A percentile compares a stretch with the other conserved stretches of the same genome.
Conservation (phyloP, 805 yeast species). For the Metschnikowia lochheadii region DNA sequence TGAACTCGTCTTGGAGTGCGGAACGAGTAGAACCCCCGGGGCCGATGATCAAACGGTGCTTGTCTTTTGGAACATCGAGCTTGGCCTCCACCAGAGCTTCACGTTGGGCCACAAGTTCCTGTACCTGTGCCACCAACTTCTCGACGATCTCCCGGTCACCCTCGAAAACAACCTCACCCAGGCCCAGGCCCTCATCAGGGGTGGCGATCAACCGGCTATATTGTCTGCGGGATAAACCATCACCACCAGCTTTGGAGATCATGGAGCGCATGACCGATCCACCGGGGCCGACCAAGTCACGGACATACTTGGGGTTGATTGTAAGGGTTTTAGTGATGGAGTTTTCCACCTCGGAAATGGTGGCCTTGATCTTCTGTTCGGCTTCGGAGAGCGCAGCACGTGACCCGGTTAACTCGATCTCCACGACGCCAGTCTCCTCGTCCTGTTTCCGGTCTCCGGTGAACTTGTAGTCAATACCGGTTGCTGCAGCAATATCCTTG, state of each 20-base stretch:
- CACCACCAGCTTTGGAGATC: constrained; percentile 71
- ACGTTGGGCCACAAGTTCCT: constrained; percentile 57
- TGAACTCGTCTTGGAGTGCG: constrained; percentile 63
- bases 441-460: constrained; percentile 39
- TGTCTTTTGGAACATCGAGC: constrained; percentile 61
- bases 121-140: constrained; percentile 58
- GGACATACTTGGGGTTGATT: constrained; percentile 72
- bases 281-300: constrained; percentile 70
- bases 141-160: constrained; percentile 78
- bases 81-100: constrained; percentile 56
- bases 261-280: constrained; percentile 74
- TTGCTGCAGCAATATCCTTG: constrained; percentile 69
- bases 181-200: constrained; percentile 63
- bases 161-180: constrained; percentile 54
- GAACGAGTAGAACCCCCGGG: constrained; percentile 75
- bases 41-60: constrained; percentile 76
- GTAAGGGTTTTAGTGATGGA: constrained; percentile 51
- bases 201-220: constrained; percentile 58
- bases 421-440: constrained; percentile 50
- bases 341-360: constrained; percentile 65
- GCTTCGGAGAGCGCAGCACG: constrained; percentile 73
- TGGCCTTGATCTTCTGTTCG: constrained; percentile 51
- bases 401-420: constrained; percentile 73
- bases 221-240: constrained; percentile 37
- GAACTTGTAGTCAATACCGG: constrained; percentile 55